phyloP scores from a whole-genome alignment of 768 basidiomycete genomes.

The Suillus subluteus region DNA sequence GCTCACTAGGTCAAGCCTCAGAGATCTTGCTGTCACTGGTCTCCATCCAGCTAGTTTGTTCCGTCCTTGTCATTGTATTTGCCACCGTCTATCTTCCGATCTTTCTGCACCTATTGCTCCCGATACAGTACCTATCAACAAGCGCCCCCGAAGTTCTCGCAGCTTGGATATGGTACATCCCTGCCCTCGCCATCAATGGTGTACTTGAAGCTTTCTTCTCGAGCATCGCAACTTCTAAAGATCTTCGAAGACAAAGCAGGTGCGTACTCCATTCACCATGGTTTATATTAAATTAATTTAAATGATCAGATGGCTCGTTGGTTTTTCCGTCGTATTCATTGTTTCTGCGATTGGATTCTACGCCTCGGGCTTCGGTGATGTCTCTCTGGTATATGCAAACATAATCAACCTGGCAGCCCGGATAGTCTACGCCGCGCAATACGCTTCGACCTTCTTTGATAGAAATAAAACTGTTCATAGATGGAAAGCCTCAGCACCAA shows the following conservation, averaged over 20 bases:
- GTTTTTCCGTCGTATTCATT: conserved; percentile 73
- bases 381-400: conserved; percentile 77
- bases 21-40: conserved; percentile 61
- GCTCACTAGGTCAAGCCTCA: conserved; percentile 44
- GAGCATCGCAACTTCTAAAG: conserved; percentile 67
- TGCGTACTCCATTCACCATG: conserved; percentile 19
- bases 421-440: conserved; percentile 61
- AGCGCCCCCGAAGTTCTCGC: conserved; percentile 79
- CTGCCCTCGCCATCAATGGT: conserved; percentile 88
- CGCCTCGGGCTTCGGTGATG: conserved; percentile 57
- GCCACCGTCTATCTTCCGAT: conserved; percentile 76
- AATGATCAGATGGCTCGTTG: conserved; percentile 70
- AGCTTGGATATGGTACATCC: conserved; percentile 89
- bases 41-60: conserved; percentile 65
- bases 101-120: conserved; percentile 70
- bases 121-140: conserved; percentile 67
- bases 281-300: conserved; percentile 11
- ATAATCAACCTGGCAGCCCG: conserved; percentile 65
- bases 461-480: conserved; percentile 19
- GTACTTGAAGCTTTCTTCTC: conserved; percentile 90
- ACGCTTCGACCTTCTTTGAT: conserved; percentile 52
- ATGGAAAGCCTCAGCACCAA: conserved; percentile 23
- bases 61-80: conserved; percentile 74
- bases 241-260: conserved; percentile 74
- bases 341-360: conserved; percentile 51